Conservation (phyloP, 768 basidiomycete genomes). For the Kondoa subrosea region DNA sequence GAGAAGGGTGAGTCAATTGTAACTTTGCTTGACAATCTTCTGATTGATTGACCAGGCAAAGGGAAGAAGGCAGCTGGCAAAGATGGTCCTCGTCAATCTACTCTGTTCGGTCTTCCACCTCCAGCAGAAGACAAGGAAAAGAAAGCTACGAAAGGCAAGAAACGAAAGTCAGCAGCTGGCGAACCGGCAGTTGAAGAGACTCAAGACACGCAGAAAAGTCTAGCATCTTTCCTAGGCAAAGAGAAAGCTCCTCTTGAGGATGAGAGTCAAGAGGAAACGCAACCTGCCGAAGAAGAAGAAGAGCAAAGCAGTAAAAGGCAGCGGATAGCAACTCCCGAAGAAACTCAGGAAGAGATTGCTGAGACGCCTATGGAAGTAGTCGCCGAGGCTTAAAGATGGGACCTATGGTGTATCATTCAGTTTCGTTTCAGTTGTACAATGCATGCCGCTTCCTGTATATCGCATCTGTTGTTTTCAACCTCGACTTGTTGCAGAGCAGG, state of each 20-base stretch:
- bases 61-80: slow-evolving; percentile 15
- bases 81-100: slow-evolving; percentile 11
- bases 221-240: slow-evolving; percentile 14
- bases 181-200: slow-evolving; percentile 1
- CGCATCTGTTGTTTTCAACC: too few species aligned
- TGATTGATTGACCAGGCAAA: slow-evolving; percentile 15
- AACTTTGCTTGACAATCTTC: not conserved
- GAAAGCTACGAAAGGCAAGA: slow-evolving; percentile 14
- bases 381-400: not conserved
- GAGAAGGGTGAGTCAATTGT: not conserved
- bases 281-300: not conserved
- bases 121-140: slow-evolving; percentile 5
- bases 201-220: slow-evolving; percentile 10
- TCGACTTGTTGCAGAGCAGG: too few species aligned
- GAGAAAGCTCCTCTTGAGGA: slow-evolving; percentile 3
- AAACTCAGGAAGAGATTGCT: not conserved
- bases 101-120: slow-evolving; percentile 22
- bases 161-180: slow-evolving; percentile 22
- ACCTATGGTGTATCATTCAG: too few species aligned
- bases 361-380: not conserved
- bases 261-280: not conserved
- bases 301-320: not conserved
- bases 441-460: too few species aligned
- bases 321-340: not conserved
- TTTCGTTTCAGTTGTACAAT: too few species aligned